phyloP scores from a whole-genome alignment of 345 rosid genomes.

The Melastoma malabathricum region DNA sequence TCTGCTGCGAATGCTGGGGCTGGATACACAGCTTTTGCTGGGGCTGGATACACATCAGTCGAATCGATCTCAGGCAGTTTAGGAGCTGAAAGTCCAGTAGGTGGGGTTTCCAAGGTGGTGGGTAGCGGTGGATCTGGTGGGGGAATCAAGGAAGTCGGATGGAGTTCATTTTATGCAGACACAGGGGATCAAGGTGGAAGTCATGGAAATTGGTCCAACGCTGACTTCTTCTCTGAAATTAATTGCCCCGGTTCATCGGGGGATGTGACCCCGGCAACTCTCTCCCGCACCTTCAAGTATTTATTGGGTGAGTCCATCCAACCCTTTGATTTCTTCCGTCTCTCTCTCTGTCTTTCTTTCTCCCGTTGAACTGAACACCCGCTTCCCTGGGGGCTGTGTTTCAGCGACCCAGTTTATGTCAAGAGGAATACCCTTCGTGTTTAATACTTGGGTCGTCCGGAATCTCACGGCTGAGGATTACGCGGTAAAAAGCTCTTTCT shows the following conservation, averaged over 20 bases:
- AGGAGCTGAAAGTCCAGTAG: too few relatives aligned
- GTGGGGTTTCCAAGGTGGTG: too few relatives aligned
- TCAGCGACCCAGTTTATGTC: slow-evolving; percentile 53
- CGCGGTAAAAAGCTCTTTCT: slow-evolving; percentile 37
- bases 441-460: slow-evolving; percentile 76
- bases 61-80: too few relatives aligned
- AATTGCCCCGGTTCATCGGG: too few relatives aligned
- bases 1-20: slow-evolving; percentile 72
- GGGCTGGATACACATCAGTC: too few relatives aligned
- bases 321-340: neutral
- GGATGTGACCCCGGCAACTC: slow-evolving; percentile 14
- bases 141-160: slow-evolving; percentile 69
- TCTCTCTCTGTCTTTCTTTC: neutral
- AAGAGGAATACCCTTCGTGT: slow-evolving; percentile 76
- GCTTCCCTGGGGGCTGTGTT: neutral
- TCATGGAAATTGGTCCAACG: slow-evolving; percentile 49
- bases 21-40: slow-evolving; percentile 86
- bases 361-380: neutral
- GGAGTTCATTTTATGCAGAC: slow-evolving; percentile 76
- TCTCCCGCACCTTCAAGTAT: slow-evolving; percentile 60
- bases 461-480: slow-evolving; percentile 43
- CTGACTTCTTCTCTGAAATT: slow-evolving; percentile 63
- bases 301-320: slow-evolving; percentile 25
- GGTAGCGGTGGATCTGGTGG: slow-evolving; percentile 18
- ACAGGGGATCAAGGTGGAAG: slow-evolving; percentile 23